Evolutionary conservation across 805 yeast species (phyloP), one percentile per base, ranked within the genome.

Genomic region (Jamesozyma rosinii): DNA sequence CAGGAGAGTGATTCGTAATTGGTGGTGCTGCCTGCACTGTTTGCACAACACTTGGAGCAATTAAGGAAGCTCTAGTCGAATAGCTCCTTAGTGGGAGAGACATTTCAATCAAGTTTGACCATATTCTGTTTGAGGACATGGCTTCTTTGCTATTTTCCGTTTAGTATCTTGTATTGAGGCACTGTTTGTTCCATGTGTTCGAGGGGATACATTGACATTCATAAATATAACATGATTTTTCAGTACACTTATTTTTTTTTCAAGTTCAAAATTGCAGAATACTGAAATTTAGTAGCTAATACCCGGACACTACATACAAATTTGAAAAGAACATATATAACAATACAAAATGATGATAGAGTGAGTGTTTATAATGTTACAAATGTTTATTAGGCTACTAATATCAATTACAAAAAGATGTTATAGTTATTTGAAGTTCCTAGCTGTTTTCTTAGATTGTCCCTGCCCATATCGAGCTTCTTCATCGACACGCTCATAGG

Each of bases 1-100:
- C 84, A 31, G 80, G 79, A 3, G 90, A 73, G 59, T 82, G 87
- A 55, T 76, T 73, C 35, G 79, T 70, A 31, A 40, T 47, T 14
- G 70, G 64, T 15, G 82, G 76, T 2, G 75, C 68, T 35, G 61
- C 38, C 39, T 53, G 37, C 26, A 52, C 46, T 8, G 57, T 44
- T 3, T 53, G 45, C 5, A 55, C 55, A 6, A 68, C 59, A 31
- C 66, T 43, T 3, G 46, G 37, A n/a, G 46, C 42, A 1, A 64
- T 53, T 21, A 69, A 50, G 1, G 62, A 56, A 17, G 71, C 51
- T 36, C 49, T 49, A 15, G 54, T 43, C 8, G 54, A 48, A 13
- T 11, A 32, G 18, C 9, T 4, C 10, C 35, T 32, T 4, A 32
- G 11, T 24, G 6, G 29, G 29, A 24, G 29, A 11, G 29, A 24